phyloP scores from a whole-genome alignment of 345 rosid genomes.

The Sisymbrium irio region DNA sequence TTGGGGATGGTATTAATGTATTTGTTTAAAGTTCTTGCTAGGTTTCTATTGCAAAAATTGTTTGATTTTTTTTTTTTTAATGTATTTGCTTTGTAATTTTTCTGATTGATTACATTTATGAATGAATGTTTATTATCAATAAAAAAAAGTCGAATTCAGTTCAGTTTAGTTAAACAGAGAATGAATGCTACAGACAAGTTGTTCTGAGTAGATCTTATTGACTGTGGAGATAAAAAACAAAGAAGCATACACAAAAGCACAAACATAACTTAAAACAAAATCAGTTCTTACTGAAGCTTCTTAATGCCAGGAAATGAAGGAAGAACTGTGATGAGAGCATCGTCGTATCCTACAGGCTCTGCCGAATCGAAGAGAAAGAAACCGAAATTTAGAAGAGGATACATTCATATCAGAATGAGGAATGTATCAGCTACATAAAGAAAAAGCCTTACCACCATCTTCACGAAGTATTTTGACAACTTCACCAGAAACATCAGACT shows the following conservation, averaged over 20 bases:
- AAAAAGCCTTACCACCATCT: constrained; percentile 62
- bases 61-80: neutral
- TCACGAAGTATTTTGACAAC: constrained; percentile 60
- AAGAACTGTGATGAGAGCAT: constrained; percentile 68
- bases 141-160: neutral
- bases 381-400: neutral
- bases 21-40: neutral
- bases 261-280: neutral
- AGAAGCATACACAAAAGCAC: constrained; percentile 6
- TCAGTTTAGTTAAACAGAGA: neutral
- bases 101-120: neutral
- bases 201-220: neutral
- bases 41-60: neutral
- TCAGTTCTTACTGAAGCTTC: constrained; percentile 52
- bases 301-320: constrained; percentile 88
- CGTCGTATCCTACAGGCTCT: constrained; percentile 85
- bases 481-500: constrained; percentile 78
- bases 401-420: neutral
- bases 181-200: neutral
- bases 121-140: constrained; percentile 15
- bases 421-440: neutral
- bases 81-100: constrained; percentile 22
- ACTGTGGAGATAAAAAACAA: neutral
- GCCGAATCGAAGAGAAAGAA: constrained; percentile 1
- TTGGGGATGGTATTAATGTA: neutral